Evolutionary conservation across 768 basidiomycete species (phyloP).

Genomic region (Russula olivacea): DNA sequence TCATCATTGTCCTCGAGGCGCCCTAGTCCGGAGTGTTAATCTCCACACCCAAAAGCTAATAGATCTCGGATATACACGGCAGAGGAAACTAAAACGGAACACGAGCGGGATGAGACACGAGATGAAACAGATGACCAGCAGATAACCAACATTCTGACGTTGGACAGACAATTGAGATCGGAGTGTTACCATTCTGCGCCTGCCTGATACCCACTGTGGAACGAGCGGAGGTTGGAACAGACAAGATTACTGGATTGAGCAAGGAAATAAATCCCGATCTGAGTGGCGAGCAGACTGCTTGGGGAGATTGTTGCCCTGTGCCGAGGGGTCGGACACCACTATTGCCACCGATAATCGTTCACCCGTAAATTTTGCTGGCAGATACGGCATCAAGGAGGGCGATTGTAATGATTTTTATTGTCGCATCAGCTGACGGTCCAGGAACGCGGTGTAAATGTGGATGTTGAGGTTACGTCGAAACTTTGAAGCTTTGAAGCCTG

Average conservation of each 20-base stretch:
- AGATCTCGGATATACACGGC: slow-evolving; percentile 10
- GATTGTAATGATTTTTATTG: background rate
- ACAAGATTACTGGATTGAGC: background rate
- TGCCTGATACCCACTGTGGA: background rate
- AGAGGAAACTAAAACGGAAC: background rate
- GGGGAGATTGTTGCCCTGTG: background rate
- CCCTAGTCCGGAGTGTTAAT: background rate
- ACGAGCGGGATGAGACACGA: background rate
- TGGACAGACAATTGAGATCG: slow-evolving; percentile 7
- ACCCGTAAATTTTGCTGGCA: slow-evolving; percentile 1
- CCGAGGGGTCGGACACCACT: background rate
- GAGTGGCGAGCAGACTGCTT: background rate
- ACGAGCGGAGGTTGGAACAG: background rate
- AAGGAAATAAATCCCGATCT: background rate
- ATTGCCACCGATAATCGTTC: background rate
- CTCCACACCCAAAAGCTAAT: background rate
- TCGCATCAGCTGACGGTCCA: slow-evolving; percentile 1
- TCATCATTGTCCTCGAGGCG: background rate
- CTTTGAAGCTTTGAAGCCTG: background rate
- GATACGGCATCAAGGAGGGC: background rate
- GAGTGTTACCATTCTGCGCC: background rate
- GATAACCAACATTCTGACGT: background rate
- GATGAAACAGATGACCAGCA: background rate
- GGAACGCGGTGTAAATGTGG: background rate
- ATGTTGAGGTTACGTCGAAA: background rate